Evolutionary conservation across 1,284 basidiomycete genomes (phyloP).

Genomic region (Cryptococcus sp.): DNA sequence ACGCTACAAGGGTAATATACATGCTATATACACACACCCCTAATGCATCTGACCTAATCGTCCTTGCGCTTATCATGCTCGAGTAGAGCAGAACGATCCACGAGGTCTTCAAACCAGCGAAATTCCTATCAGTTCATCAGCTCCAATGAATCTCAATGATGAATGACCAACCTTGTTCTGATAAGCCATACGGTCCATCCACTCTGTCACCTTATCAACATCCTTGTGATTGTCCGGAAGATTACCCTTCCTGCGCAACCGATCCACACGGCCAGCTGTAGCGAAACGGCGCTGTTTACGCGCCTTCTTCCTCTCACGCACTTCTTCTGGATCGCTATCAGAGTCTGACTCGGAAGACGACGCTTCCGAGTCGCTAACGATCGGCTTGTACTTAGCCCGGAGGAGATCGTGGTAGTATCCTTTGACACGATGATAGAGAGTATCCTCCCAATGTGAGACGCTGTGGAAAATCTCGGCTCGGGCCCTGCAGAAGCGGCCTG

Average conservation of each 20-base stretch:
- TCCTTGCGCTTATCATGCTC: conserved; percentile 26
- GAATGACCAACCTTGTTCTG: conserved; percentile 59
- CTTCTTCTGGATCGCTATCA: conserved; percentile 28
- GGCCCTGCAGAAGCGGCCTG: conserved; percentile 73
- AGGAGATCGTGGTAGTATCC: conserved; percentile 34
- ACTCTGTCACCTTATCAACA: conserved; percentile 74
- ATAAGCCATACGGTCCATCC: conserved; percentile 70
- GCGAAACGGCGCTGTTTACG: conserved; percentile 9
- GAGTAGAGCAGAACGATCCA: conserved; percentile 15
- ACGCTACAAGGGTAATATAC: conserved; percentile 1
- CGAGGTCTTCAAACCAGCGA: conserved; percentile 27
- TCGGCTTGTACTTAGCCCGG: conserved; percentile 22
- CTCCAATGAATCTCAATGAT: background rate
- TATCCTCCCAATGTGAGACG: conserved; percentile 71
- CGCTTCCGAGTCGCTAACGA: conserved; percentile 22
- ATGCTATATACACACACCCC: background rate
- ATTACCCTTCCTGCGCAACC: conserved; percentile 15
- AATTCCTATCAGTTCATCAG: conserved; percentile 22
- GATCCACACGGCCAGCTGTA: conserved; percentile 19
- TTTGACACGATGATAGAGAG: conserved; percentile 29
- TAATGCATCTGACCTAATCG: conserved; percentile 9
- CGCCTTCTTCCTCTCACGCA: conserved; percentile 16
- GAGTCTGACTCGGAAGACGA: conserved; percentile 21
- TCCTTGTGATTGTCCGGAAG: conserved; percentile 51
- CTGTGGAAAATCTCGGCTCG: conserved; percentile 70